Percentiles rank a stretch among this genome's conserved stretches.
Evolutionary conservation across 2,329 filamentous ascomycete species (phyloP).

Genomic region (Aaosphaeria pasadenensis): DNA sequence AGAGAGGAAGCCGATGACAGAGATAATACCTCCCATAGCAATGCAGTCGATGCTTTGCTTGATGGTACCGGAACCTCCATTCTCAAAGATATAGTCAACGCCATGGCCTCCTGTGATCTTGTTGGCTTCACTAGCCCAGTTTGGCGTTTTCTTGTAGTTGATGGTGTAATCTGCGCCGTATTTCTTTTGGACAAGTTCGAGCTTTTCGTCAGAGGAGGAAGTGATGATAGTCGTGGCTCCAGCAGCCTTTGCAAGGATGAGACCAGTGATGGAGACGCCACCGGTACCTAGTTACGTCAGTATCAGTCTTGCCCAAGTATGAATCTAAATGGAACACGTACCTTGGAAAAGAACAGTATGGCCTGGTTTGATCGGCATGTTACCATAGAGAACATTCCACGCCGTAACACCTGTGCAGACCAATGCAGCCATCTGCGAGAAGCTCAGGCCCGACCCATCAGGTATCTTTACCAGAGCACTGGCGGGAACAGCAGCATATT

Average conservation of each 20-base stretch:
- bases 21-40: slow-evolving; percentile 18
- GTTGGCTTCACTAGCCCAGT: slow-evolving; percentile 61
- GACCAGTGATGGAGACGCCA: slow-evolving; percentile 41
- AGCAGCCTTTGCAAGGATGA: slow-evolving; percentile 41
- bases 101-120: slow-evolving; percentile 41
- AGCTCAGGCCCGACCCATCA: slow-evolving; percentile 50
- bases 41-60: slow-evolving; percentile 44
- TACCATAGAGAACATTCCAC: too few species aligned
- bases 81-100: slow-evolving; percentile 51
- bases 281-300: slow-evolving; percentile 22
- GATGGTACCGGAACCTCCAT: slow-evolving; percentile 50
- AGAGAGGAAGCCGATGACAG: slow-evolving; percentile 42
- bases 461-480: slow-evolving; percentile 52
- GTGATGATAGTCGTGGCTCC: slow-evolving; percentile 55
- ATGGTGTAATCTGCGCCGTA: slow-evolving; percentile 59
- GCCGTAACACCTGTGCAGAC: slow-evolving; percentile 49
- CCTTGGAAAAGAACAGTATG: slow-evolving; percentile 41
- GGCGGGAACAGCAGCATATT: slow-evolving; percentile 59
- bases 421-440: slow-evolving; percentile 54
- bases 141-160: slow-evolving; percentile 58
- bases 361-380: slow-evolving; percentile 7
- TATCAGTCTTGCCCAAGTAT: too few species aligned
- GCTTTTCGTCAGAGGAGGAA: slow-evolving; percentile 56
- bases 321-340: too few species aligned
- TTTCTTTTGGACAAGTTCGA: slow-evolving; percentile 45